Evolutionary conservation across 1,139 yeast species (phyloP).

Genomic region (Kodamaea fungicola): DNA sequence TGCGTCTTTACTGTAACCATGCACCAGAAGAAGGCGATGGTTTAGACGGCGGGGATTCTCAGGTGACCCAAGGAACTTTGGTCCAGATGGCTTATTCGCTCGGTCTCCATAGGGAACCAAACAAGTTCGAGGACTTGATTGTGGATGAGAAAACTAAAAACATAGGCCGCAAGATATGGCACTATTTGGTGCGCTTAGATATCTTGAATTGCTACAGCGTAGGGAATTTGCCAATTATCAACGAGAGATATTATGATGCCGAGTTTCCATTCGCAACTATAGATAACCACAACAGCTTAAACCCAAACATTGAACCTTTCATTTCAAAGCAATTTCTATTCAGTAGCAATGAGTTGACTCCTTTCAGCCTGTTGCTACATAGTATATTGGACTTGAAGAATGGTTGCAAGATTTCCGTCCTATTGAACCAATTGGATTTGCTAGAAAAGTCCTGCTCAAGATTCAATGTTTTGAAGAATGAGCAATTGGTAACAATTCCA

Average conservation of each 20-base stretch:
- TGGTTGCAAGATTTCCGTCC: constrained; percentile 20
- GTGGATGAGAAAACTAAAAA: constrained; percentile 28
- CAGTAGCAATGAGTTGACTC: constrained; percentile 7
- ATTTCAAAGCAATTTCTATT: constrained; percentile 9
- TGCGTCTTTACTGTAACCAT: constrained; percentile 41
- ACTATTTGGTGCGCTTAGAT: constrained; percentile 31
- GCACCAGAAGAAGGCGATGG: constrained; percentile 53
- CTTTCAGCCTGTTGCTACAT: constrained; percentile 10
- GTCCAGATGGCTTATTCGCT: constrained; percentile 47
- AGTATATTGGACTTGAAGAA: constrained; percentile 16
- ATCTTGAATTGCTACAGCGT: constrained; percentile 23
- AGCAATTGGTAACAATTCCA: constrained; percentile 6
- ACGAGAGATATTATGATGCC: constrained; percentile 11
- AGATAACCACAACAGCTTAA: constrained; percentile 6
- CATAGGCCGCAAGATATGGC: constrained; percentile 54
- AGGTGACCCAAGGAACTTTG: constrained; percentile 41
- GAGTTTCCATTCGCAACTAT: constrained; percentile 17
- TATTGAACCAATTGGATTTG: constrained; percentile 16
- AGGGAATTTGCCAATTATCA: constrained; percentile 34
- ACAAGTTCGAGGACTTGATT: constrained; percentile 24
- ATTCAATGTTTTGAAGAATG: constrained; percentile 11
- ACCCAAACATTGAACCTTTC: constrained; percentile 15
- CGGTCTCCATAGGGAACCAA: constrained; percentile 54
- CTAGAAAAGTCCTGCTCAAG: constrained; percentile 17
- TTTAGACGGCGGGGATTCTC: constrained; percentile 49